Evolutionary conservation across 2,329 filamentous ascomycete species (phyloP), one percentile per base, ranked within the genome.

Genomic region (Pseudogymnoascus pannorum): DNA sequence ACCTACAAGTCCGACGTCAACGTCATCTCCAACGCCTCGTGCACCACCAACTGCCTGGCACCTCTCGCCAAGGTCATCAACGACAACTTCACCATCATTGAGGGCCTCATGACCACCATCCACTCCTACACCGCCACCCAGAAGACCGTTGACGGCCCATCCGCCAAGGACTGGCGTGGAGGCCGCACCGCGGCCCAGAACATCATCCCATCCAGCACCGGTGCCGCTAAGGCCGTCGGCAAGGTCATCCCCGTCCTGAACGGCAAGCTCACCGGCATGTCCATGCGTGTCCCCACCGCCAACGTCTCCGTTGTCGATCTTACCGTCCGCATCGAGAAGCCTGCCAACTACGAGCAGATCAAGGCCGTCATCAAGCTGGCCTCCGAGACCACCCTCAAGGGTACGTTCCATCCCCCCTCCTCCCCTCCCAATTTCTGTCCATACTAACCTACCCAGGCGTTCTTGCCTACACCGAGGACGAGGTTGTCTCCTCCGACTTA

Each of bases 91-190:
- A 88, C 84, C 79, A 94, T 99, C 77, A 80, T 97, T 75, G 94
- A 99, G 87, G 94, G 93, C 86, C 88, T 97, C 74, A 99, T 99
- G 94, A 97, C 94, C 81, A 99, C 94, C 71, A 87, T 97, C 78
- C 94, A 99, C 89, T 97, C 94, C 74, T 97, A 97, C 89, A 97
- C 94, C 73, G 94, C 94, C 74, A 97, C 94, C 78, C 94, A 97
- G 86, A 97, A 97, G 91, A 96, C 92, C 73, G 94, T 97, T 73
- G 94, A 99, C 75, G 94, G 92, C 76, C 94, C 94, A 75, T 97
- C 94, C 68, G 83, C 82, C 79, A 99, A 99, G 90, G 94, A 97
- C 85, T 99, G 93, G 93, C 89, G 93, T 81, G 94, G 94, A 87
- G 94, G 94, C 79, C 94, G 94, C 82, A 92, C 91, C 72, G 94